Conservation (phyloP, 495 filamentous ascomycete genomes). For the Aspergillus carlsbadensis region DNA sequence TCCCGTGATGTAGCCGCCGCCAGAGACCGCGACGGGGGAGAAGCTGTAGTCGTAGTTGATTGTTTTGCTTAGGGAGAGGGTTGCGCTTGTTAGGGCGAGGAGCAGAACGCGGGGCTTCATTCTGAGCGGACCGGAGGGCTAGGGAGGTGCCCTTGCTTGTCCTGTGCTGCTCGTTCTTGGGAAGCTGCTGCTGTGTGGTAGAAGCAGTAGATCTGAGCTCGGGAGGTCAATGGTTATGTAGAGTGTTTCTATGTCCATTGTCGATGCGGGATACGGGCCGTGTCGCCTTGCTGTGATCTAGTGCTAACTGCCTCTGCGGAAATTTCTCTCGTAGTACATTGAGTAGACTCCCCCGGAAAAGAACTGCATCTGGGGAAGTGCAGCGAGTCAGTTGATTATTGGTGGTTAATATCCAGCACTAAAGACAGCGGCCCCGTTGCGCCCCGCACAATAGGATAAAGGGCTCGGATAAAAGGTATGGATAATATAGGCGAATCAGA, state of each 20-base stretch:
- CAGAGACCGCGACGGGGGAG: constrained; percentile 25
- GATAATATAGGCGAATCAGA: background rate
- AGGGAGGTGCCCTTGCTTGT: too few relatives aligned
- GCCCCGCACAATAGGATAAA: background rate
- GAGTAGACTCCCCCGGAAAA: background rate
- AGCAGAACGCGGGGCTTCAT: background rate
- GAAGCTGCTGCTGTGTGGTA: too few relatives aligned
- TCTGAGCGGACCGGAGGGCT: background rate
- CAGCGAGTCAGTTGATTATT: background rate
- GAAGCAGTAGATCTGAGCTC: too few relatives aligned
- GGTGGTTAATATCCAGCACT: constrained; percentile 9
- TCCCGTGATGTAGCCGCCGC: constrained; percentile 60
- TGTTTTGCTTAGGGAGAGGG: constrained; percentile 1
- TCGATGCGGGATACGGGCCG: constrained; percentile 9
- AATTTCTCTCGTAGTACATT: background rate
- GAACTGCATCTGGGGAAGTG: background rate
- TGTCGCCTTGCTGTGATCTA: background rate
- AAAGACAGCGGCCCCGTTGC: background rate
- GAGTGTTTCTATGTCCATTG: background rate
- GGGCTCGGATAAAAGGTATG: constrained; percentile 9
- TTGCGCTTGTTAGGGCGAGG: background rate
- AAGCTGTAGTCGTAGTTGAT: constrained; percentile 12
- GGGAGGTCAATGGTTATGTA: too few relatives aligned
- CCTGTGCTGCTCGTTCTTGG: background rate
- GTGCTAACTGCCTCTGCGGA: background rate